Evolutionary conservation across 768 basidiomycete species (phyloP), one percentile per base, ranked within the genome.

Genomic region (Tulasnella sp.): DNA sequence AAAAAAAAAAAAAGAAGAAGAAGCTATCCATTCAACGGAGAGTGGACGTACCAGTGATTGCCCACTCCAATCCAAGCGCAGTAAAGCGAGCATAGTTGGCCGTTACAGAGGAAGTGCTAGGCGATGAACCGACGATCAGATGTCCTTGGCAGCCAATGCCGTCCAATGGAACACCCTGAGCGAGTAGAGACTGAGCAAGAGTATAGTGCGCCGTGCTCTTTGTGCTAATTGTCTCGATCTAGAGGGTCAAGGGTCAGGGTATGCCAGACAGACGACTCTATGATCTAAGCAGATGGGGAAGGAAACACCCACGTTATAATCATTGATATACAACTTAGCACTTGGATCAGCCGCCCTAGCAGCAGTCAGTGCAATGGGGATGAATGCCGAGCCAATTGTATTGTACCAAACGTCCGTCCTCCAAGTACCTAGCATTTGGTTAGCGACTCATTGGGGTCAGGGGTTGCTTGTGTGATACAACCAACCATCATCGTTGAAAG

Each of bases 61-160:
- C 83, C 24, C 84, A 79, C 64, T 85, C 83, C 44, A 85, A 71
- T 3, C 84, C 82, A 26, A 84, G 77, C 10, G 76, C 76, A 11
- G 78, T 75, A 66, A 85, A 78, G 51, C 76, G 73, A 61, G 76
- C 67, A 56, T 83, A 70, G 61, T 79, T 78, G 2, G 73, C 68
- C 55, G 77, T 71, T 51, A 85, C 67, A 13, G 38, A 23, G 4
- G 30, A 21, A 15, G 34, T 38, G 15, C 7, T 38, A 8, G 49
- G 49, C 29, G 56, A 21, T n/a, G 17, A 17, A 24, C 34, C 50
- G 42, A 61, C 53, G 30, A 61, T 58, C 54, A 61, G 41, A 44
- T 61, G 60, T 19, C 53, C 60, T 38, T 61, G 83, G 56, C 83
- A 73, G 59, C 83, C 83, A 50, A 86, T 71, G 44, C 81, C 83